Evolutionary conservation across 2,329 filamentous ascomycete species (phyloP).

Genomic region (Aspergillus phoenicis): DNA sequence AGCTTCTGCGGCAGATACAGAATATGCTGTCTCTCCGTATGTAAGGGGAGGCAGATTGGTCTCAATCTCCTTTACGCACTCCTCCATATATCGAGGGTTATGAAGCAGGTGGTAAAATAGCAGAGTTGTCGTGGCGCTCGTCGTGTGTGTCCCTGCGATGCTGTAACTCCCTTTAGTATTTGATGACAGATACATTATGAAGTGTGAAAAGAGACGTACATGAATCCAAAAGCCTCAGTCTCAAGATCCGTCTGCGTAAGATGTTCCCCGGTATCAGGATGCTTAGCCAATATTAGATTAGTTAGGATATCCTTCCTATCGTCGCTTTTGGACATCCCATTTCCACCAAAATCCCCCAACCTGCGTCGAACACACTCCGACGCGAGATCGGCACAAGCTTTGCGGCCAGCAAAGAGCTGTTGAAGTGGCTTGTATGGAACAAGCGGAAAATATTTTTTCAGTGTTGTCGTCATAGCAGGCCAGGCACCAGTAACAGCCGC

Average conservation of each 20-base stretch:
- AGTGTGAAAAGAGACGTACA: constrained; percentile 22
- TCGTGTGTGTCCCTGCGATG: constrained; percentile 40
- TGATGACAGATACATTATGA: no score
- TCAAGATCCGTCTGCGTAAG: constrained; percentile 36
- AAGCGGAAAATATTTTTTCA: constrained; percentile 31
- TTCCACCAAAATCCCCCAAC: constrained; percentile 8
- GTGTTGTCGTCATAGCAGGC: constrained; percentile 26
- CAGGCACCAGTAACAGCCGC: constrained; percentile 33
- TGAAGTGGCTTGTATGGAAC: constrained; percentile 25
- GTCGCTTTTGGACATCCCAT: no score
- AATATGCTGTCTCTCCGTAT: constrained; percentile 24
- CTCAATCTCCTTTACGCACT: constrained; percentile 2
- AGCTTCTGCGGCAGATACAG: constrained; percentile 26
- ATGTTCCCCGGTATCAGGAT: constrained; percentile 39
- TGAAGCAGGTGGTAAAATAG: constrained; percentile 39
- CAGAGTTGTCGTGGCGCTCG: constrained; percentile 32
- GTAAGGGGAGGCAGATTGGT: neutral
- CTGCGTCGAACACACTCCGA: neutral
- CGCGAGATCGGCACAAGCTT: constrained; percentile 18
- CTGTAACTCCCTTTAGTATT: constrained; percentile 21
- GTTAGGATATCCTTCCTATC: constrained; percentile 38
- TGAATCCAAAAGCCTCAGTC: constrained; percentile 43
- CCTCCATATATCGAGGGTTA: constrained; percentile 24
- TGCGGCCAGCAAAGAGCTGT: constrained; percentile 26
- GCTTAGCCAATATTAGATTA: constrained; percentile 38